Conservation (phyloP, 352 stramenopile genomes). For the Phytopythium sindhum region DNA sequence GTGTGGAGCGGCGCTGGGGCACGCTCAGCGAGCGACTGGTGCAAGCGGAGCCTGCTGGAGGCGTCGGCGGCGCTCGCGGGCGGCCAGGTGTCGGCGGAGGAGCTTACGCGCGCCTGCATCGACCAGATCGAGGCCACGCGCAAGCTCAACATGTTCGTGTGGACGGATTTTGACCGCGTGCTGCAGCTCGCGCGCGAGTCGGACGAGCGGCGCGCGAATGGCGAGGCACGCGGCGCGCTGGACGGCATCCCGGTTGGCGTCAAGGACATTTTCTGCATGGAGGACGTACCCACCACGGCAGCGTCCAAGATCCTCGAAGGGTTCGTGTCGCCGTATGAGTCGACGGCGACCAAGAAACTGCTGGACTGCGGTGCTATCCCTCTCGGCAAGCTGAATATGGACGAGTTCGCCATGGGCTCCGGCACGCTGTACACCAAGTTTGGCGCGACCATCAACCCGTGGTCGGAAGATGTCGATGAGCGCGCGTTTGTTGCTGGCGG, state of each 20-base stretch:
- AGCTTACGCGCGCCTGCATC: slow-evolving; percentile 71
- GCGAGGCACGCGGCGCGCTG: slow-evolving; percentile 51
- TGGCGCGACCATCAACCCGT: slow-evolving; percentile 87
- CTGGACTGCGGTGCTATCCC: slow-evolving; percentile 89
- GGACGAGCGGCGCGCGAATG: slow-evolving; percentile 56
- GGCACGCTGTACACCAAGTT: slow-evolving; percentile 90
- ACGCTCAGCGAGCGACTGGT: slow-evolving; percentile 55
- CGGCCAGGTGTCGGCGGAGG: slow-evolving; percentile 47
- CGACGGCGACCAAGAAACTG: slow-evolving; percentile 80
- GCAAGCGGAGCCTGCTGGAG: slow-evolving; percentile 49
- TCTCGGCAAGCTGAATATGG: slow-evolving; percentile 97
- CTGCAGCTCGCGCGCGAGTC: slow-evolving; percentile 73
- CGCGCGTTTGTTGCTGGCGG: slow-evolving; percentile 85
- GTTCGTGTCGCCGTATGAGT: slow-evolving; percentile 90
- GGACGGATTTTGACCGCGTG: slow-evolving; percentile 63
- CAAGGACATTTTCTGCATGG: slow-evolving; percentile 96
- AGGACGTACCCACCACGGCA: slow-evolving; percentile 81
- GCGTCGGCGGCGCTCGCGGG: slow-evolving; percentile 42
- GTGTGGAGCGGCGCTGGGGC: slow-evolving; percentile 7
- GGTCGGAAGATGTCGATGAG: slow-evolving; percentile 57
- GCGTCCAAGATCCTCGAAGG: slow-evolving; percentile 88
- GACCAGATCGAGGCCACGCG: slow-evolving; percentile 68
- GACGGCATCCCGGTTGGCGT: slow-evolving; percentile 95
- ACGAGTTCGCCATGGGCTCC: slow-evolving; percentile 99
- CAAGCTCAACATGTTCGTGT: slow-evolving; percentile 80